These are phyloP conservation scores for Pythium diclinum DNA, from an alignment of 352 stramenopile species.

Conservation along the genomic window DNA sequence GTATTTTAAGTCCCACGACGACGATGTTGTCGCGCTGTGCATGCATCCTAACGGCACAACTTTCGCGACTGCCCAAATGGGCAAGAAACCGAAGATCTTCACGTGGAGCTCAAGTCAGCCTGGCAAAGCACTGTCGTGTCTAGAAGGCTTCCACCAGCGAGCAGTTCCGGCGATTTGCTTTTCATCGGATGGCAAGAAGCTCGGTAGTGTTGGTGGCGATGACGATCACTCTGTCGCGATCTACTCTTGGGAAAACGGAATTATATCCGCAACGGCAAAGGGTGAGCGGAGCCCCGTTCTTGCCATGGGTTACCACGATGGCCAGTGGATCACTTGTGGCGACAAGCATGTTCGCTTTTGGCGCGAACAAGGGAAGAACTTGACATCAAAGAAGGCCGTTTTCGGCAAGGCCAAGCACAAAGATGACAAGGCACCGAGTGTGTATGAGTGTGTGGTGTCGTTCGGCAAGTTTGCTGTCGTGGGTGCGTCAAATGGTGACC, in stretches of 20 bases:
- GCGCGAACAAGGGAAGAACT: conserved; percentile 64
- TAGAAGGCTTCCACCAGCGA: conserved; percentile 80
- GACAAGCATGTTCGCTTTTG: conserved; percentile 77
- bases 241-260: conserved; percentile 65
- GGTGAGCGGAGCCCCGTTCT: conserved; percentile 60
- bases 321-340: conserved; percentile 68
- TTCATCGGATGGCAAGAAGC: conserved; percentile 59
- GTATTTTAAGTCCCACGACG: conserved; percentile 70
- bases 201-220: conserved; percentile 72
- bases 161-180: conserved; percentile 70
- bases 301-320: conserved; percentile 48
- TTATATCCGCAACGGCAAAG: conserved; percentile 48
- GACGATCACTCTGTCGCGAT: conserved; percentile 85
- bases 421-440: conserved; percentile 40
- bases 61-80: conserved; percentile 87
- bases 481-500: conserved; percentile 62
- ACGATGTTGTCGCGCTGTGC: conserved; percentile 84
- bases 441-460: conserved; percentile 51
- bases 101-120: conserved; percentile 52
- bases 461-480: conserved; percentile 48
- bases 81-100: conserved; percentile 80
- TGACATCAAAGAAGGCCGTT: conserved; percentile 69
- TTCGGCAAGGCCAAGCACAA: conserved; percentile 60
- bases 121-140: conserved; percentile 35
- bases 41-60: conserved; percentile 71